phyloP scores from a whole-genome alignment of 2,329 filamentous ascomycete genomes.

The Nemania sp. region DNA sequence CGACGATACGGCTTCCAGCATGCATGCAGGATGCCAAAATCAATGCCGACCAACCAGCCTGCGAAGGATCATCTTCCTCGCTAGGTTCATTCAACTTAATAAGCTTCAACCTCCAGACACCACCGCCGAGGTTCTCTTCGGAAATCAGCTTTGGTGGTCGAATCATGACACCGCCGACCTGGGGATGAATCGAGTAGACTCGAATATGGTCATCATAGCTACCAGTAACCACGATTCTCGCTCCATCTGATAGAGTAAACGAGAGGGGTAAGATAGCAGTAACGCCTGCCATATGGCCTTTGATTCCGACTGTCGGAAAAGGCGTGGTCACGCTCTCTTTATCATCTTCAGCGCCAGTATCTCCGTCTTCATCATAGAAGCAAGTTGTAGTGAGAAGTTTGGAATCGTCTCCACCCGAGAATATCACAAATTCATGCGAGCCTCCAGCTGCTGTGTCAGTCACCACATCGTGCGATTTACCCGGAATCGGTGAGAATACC shows the following conservation, averaged over 20 bases:
- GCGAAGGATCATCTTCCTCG: constrained; percentile 23
- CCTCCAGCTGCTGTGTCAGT: constrained; percentile 12
- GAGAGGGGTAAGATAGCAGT: constrained; percentile 79
- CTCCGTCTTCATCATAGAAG: constrained; percentile 21
- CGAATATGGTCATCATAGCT: constrained; percentile 89
- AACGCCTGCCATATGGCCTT: constrained; percentile 77
- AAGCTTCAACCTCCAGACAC: constrained; percentile 84
- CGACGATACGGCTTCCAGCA: constrained; percentile 73
- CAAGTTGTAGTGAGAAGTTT: constrained; percentile 54
- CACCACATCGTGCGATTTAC: background rate
- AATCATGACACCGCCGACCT: constrained; percentile 45
- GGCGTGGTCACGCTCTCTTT: constrained; percentile 23
- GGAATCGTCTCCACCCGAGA: constrained; percentile 78
- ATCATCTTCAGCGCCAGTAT: constrained; percentile 9
- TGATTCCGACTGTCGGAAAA: constrained; percentile 42
- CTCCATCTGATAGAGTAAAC: constrained; percentile 44
- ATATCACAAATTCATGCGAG: constrained; percentile 47
- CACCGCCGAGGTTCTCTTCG: constrained; percentile 70
- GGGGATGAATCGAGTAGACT: constrained; percentile 58
- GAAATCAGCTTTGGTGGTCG: constrained; percentile 57
- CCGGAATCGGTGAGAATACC: constrained; percentile 53
- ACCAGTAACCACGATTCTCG: constrained; percentile 73
- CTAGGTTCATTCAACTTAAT: constrained; percentile 43
- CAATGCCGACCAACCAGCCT: constrained; percentile 37
- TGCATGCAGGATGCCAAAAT: constrained; percentile 95